Conservation (phyloP, 768 basidiomycete genomes). For the Naganishia vaughanmartiniae region DNA sequence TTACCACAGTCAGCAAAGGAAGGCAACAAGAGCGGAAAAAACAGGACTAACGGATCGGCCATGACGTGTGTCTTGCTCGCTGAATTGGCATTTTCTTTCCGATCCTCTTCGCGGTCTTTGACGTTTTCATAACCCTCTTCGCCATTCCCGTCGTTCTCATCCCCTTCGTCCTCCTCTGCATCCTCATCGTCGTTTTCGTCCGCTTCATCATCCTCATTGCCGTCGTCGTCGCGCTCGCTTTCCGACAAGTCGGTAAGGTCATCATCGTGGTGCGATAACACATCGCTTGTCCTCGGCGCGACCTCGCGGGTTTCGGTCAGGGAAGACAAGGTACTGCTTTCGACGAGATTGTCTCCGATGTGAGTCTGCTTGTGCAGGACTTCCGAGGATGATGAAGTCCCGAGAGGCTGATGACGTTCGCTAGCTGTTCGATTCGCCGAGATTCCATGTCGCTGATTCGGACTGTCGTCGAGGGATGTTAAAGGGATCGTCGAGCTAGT, state of each 20-base stretch:
- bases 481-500: slow-evolving; percentile 15
- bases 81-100: background rate
- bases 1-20: background rate
- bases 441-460: slow-evolving; percentile 1
- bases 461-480: slow-evolving; percentile 19
- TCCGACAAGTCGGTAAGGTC: slow-evolving; percentile 12
- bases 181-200: slow-evolving; percentile 16
- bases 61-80: too few species aligned
- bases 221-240: slow-evolving; percentile 1
- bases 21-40: background rate
- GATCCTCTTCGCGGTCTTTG: slow-evolving; percentile 7
- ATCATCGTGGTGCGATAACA: background rate
- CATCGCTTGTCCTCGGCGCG: background rate
- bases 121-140: slow-evolving; percentile 12
- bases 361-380: background rate
- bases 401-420: background rate
- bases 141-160: slow-evolving; percentile 18
- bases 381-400: background rate
- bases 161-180: background rate
- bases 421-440: background rate
- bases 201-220: background rate
- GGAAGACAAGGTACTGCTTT: background rate
- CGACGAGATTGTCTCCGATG: background rate
- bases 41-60: background rate
- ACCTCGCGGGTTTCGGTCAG: background rate